These are phyloP conservation scores for Acidomyces sp. DNA, from an alignment of 495 filamentous ascomycete species.

Conservation along the genomic window DNA sequence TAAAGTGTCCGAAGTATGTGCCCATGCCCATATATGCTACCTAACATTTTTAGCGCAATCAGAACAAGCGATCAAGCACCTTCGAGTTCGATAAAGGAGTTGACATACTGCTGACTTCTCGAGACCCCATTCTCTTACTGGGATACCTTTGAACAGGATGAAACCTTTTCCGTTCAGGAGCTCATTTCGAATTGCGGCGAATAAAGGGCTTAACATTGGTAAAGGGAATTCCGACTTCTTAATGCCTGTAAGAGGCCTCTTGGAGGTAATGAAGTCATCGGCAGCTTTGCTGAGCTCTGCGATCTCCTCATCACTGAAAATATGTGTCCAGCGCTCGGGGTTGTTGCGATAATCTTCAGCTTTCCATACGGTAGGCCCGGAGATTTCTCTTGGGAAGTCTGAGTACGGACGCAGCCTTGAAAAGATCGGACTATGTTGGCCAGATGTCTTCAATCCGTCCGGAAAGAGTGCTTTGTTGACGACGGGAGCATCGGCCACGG, in stretches of 20 bases:
- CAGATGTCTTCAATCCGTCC: slow-evolving; percentile 50
- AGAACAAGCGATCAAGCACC: too few relatives aligned
- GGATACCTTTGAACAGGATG: slow-evolving; percentile 76
- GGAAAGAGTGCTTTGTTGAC: slow-evolving; percentile 25
- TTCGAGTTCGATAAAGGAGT: too few relatives aligned
- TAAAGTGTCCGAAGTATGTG: slow-evolving; percentile 73
- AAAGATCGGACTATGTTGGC: slow-evolving; percentile 66
- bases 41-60: too few relatives aligned
- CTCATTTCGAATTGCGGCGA: slow-evolving; percentile 49
- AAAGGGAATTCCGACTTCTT: slow-evolving; percentile 57
- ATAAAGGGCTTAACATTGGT: slow-evolving; percentile 43
- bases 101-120: slow-evolving; percentile 67
- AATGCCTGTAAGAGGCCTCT: slow-evolving; percentile 58
- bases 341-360: slow-evolving; percentile 54
- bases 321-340: slow-evolving; percentile 66
- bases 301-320: slow-evolving; percentile 52
- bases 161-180: slow-evolving; percentile 78
- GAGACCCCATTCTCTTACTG: slow-evolving; percentile 60
- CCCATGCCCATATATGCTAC: slow-evolving; percentile 83
- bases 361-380: slow-evolving; percentile 67
- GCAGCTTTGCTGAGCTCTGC: slow-evolving; percentile 52
- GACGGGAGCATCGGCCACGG: too few relatives aligned
- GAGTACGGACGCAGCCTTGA: slow-evolving; percentile 52
- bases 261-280: slow-evolving; percentile 52
- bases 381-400: slow-evolving; percentile 59